Evolutionary conservation across 306 rosid species (phyloP).

Genomic region (Spatholobus suberectus): DNA sequence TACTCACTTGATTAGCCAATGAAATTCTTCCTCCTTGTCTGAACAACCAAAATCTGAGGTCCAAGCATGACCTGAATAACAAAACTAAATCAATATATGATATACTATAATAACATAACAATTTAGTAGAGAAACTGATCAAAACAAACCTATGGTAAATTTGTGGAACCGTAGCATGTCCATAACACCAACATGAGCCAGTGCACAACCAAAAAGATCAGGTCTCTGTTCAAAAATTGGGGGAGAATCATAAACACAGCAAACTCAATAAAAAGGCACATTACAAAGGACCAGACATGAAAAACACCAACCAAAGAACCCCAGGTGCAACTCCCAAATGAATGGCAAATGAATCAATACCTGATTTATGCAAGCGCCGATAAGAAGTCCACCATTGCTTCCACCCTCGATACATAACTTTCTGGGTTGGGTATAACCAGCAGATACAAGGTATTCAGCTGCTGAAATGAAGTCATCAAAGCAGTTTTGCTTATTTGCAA

Average conservation of each 20-base stretch:
- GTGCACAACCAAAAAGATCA: conserved; percentile 91
- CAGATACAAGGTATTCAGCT: conserved; percentile 85
- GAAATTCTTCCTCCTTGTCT: conserved; percentile 87
- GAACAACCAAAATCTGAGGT: conserved; percentile 92
- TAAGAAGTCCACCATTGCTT: conserved; percentile 96
- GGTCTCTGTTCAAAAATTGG: conserved; percentile 71
- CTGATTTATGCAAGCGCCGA: conserved; percentile 96
- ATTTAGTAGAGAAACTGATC: conserved; percentile 18
- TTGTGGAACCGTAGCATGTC: conserved; percentile 98
- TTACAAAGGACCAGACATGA: background rate
- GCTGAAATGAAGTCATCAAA: conserved; percentile 94
- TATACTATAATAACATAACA: background rate
- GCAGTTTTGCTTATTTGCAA: conserved; percentile 88
- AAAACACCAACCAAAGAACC: background rate
- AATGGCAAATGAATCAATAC: conserved; percentile 40
- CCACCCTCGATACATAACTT: conserved; percentile 96
- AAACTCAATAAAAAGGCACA: conserved; percentile 26
- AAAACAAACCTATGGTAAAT: conserved; percentile 85
- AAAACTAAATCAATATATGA: conserved; percentile 32
- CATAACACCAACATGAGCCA: conserved; percentile 99
- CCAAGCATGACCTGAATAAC: conserved; percentile 90
- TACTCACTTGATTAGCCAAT: conserved; percentile 87
- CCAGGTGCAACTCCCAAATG: conserved; percentile 11
- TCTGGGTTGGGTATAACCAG: conserved; percentile 80
- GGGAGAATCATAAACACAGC: background rate